phyloP scores from a whole-genome alignment of 148 eudicot genomes.

The Linanthus parryae region DNA sequence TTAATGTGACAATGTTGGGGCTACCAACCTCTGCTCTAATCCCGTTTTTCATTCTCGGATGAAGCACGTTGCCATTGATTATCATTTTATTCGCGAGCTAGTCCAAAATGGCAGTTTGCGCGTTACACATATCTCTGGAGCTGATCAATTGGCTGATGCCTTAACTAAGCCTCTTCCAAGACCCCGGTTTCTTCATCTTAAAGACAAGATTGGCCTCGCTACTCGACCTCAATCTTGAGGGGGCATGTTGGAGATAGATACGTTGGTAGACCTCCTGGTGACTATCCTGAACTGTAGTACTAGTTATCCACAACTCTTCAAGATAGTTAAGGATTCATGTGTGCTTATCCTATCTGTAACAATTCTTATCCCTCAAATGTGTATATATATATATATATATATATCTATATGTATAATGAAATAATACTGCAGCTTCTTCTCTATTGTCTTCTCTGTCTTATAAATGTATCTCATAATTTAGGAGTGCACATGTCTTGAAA shows the following conservation, averaged over 20 bases:
- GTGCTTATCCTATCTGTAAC: no score
- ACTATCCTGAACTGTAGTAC: no score
- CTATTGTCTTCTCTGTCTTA: no score
- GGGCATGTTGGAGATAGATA: conserved; percentile 9
- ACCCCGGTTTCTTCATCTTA: not conserved
- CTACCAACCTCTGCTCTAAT: conserved; percentile 5
- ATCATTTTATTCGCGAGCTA: conserved; percentile 8
- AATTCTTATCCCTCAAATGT: no score
- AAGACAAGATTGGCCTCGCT: conserved; percentile 14
- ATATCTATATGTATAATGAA: no score
- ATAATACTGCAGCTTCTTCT: no score
- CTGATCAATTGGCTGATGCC: conserved; percentile 14
- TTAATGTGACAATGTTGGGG: conserved; percentile 10
- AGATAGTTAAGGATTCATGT: no score
- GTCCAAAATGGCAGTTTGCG: conserved; percentile 10
- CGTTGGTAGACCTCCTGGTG: no score
- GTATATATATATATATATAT: no score
- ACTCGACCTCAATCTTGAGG: conserved; percentile 3
- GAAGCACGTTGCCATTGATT: conserved; percentile 15
- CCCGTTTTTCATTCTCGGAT: conserved; percentile 17
- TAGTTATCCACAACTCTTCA: no score
- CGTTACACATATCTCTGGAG: not conserved
- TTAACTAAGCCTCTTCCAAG: conserved; percentile 9
- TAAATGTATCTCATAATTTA: no score
- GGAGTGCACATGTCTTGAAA: no score